Conservation (phyloP, 331 rosid species). For the Ulmus americana region DNA sequence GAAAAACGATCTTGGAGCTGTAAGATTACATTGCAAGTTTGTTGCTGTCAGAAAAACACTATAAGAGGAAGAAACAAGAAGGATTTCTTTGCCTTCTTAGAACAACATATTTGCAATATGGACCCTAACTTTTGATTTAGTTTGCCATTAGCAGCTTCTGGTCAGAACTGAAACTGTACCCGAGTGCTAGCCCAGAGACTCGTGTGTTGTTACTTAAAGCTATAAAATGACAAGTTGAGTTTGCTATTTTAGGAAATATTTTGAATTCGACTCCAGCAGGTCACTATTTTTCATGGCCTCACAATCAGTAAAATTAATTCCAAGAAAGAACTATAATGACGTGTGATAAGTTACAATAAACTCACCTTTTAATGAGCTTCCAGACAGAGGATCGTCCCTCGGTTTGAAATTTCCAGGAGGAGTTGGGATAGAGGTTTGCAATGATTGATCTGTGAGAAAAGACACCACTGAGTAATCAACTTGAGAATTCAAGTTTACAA, state of each 20-base stretch:
- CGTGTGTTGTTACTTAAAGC: too few species aligned
- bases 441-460: slow-evolving; percentile 59
- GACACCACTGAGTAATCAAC: slow-evolving; percentile 19
- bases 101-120: too few species aligned
- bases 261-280: too few species aligned
- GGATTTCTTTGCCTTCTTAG: background rate
- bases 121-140: too few species aligned
- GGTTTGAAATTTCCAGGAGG: slow-evolving; percentile 81
- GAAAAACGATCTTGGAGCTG: slow-evolving; percentile 95
- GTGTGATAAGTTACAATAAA: background rate
- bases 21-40: slow-evolving; percentile 22
- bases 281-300: too few species aligned
- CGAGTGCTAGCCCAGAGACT: too few species aligned
- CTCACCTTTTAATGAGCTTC: slow-evolving; percentile 92
- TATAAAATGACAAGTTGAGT: too few species aligned
- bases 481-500: slow-evolving; percentile 6
- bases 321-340: slow-evolving; percentile 2
- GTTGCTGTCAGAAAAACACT: slow-evolving; percentile 15
- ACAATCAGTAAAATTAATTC: background rate
- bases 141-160: too few species aligned
- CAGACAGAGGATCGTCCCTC: slow-evolving; percentile 87
- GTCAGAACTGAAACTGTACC: too few species aligned
- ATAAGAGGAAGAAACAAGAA: slow-evolving; percentile 15
- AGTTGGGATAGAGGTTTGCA: slow-evolving; percentile 91
- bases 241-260: too few species aligned